Evolutionary conservation across 2,329 filamentous ascomycete genomes (phyloP).

Genomic region (Fusarium foetens): DNA sequence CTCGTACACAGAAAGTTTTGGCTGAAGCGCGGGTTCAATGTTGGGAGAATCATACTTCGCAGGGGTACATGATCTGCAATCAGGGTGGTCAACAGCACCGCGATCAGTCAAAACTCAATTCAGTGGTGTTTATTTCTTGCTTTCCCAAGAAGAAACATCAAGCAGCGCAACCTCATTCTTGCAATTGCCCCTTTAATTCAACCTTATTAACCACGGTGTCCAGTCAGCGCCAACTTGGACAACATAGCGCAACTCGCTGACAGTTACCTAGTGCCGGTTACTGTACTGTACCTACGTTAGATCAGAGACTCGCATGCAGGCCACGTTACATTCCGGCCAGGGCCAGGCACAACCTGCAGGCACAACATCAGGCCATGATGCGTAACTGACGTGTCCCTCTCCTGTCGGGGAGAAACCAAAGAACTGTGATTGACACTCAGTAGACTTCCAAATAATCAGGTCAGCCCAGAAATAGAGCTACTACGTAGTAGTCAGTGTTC

Average conservation of each 20-base stretch:
- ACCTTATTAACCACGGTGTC: neutral
- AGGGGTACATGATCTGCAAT: constrained; percentile 13
- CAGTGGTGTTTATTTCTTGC: neutral
- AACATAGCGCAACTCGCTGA: neutral
- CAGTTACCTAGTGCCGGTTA: neutral
- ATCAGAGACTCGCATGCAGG: neutral
- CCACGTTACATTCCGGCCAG: constrained; percentile 25
- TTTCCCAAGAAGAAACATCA: neutral
- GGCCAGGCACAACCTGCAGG: constrained; percentile 17
- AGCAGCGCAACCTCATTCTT: neutral
- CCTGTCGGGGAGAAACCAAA: neutral
- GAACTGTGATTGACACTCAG: neutral
- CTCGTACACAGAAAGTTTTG: neutral
- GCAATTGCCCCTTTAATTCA: neutral
- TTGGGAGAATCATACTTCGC: constrained; percentile 3
- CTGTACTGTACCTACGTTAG: neutral
- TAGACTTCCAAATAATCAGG: neutral
- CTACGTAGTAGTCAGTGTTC: neutral
- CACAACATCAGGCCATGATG: constrained; percentile 25
- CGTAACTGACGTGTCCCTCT: constrained; percentile 34
- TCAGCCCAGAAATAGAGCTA: neutral
- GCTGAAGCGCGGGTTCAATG: neutral
- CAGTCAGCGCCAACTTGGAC: neutral
- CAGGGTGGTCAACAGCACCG: constrained; percentile 4
- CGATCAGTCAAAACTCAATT: constrained; percentile 8